Percentiles rank a stretch among this genome's conserved stretches.
phyloP scores from a whole-genome alignment of 164 flowering plant genomes.

The Nymphaea colorata region DNA sequence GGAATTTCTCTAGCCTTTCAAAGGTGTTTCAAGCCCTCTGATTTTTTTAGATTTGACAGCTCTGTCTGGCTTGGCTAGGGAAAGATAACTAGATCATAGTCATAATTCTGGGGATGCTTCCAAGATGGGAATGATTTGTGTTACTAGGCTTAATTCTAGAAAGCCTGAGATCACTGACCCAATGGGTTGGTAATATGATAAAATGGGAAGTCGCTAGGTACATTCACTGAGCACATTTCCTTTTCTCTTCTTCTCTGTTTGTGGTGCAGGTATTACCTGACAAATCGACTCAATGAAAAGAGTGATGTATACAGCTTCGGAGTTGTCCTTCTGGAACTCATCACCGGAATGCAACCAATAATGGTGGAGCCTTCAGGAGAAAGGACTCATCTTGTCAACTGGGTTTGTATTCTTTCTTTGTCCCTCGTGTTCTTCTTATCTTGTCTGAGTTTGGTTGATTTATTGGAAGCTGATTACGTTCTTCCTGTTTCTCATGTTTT shows the following conservation, averaged over 20 bases:
- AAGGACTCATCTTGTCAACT: not conserved
- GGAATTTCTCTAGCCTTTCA: too few species aligned
- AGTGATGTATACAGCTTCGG: conserved; percentile 46
- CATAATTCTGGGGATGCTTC: too few species aligned
- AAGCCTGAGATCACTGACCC: too few species aligned
- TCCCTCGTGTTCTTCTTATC: not conserved
- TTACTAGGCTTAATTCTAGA: too few species aligned
- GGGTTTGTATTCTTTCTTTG: not conserved
- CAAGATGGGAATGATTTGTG: too few species aligned
- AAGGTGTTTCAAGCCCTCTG: too few species aligned
- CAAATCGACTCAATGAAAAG: conserved; percentile 22
- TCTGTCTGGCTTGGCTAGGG: too few species aligned
- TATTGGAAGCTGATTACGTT: not conserved
- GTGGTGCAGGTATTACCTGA: conserved; percentile 13
- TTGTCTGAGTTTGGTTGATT: not conserved
- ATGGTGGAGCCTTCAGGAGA: not conserved
- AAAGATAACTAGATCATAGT: too few species aligned
- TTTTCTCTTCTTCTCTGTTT: too few species aligned
- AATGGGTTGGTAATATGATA: too few species aligned
- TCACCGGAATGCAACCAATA: conserved; percentile 23
- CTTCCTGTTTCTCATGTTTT: not conserved
- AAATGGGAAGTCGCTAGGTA: too few species aligned
- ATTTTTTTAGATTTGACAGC: too few species aligned
- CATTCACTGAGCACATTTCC: not conserved
- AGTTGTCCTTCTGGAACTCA: conserved; percentile 27